Evolutionary conservation across 2,329 filamentous ascomycete species (phyloP).

Genomic region (Ascochyta lentis): DNA sequence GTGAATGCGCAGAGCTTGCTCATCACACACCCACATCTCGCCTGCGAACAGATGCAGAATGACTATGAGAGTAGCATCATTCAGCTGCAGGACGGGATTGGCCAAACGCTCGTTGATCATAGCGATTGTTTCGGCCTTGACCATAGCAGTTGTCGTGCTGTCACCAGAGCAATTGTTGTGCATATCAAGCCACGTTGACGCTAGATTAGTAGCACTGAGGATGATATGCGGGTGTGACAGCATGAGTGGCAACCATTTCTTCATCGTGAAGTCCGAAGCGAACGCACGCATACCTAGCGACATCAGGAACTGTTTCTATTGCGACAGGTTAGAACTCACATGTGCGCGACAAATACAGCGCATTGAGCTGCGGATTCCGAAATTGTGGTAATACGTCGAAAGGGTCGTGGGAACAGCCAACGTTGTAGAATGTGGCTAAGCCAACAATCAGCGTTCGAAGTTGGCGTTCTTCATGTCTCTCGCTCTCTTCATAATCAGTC

Average conservation of each 20-base stretch:
- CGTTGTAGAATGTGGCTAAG: slow-evolving; percentile 14
- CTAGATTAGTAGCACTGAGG: slow-evolving; percentile 33
- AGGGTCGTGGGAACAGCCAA: slow-evolving; percentile 17
- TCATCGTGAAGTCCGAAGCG: slow-evolving; percentile 24
- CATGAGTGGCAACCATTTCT: slow-evolving; percentile 38
- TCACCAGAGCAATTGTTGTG: slow-evolving; percentile 28
- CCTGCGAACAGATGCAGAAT: slow-evolving; percentile 41
- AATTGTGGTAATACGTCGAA: slow-evolving; percentile 4
- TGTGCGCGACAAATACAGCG: slow-evolving; percentile 4
- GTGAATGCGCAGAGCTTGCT: slow-evolving; percentile 34
- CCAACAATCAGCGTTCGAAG: slow-evolving; percentile 22
- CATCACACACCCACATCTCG: slow-evolving; percentile 42
- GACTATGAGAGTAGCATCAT: slow-evolving; percentile 38
- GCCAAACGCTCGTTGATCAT: slow-evolving; percentile 37
- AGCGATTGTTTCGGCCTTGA: slow-evolving; percentile 36
- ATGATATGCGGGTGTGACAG: slow-evolving; percentile 34
- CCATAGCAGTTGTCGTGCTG: slow-evolving; percentile 32
- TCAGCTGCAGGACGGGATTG: slow-evolving; percentile 11
- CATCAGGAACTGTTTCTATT: neutral
- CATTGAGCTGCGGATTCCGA: neutral
- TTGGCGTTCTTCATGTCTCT: slow-evolving; percentile 24
- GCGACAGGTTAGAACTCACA: neutral
- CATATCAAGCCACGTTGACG: slow-evolving; percentile 42
- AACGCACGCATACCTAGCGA: slow-evolving; percentile 30
- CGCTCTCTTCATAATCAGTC: slow-evolving; percentile 25